phyloP scores from a whole-genome alignment of 192 early-diverging fungal genomes.

The Coemansia aciculifera region DNA sequence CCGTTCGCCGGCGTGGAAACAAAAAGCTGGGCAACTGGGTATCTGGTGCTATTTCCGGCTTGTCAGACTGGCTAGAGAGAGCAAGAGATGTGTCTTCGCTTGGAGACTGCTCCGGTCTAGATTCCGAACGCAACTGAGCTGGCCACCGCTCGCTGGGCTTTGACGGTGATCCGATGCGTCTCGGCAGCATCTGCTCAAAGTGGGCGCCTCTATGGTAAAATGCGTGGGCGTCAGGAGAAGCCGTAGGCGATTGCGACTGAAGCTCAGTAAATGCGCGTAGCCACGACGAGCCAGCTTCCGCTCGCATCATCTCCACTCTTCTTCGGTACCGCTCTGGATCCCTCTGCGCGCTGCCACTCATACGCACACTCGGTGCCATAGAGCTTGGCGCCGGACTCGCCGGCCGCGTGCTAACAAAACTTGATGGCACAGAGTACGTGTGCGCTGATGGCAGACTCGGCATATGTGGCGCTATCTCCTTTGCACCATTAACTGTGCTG shows the following conservation, averaged over 20 bases:
- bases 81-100: neutral
- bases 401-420: slow-evolving; percentile 22
- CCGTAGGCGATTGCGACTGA: slow-evolving; percentile 23
- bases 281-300: slow-evolving; percentile 53
- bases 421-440: slow-evolving; percentile 35
- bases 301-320: slow-evolving; percentile 54
- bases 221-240: slow-evolving; percentile 6
- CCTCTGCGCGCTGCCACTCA: slow-evolving; percentile 4
- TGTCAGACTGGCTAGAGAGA: neutral
- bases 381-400: slow-evolving; percentile 31
- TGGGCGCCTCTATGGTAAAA: slow-evolving; percentile 13
- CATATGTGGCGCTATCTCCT: neutral
- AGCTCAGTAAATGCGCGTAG: slow-evolving; percentile 54
- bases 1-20: slow-evolving; percentile 40
- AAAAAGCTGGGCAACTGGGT: slow-evolving; percentile 45
- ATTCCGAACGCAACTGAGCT: neutral
- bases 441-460: neutral
- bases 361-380: slow-evolving; percentile 26
- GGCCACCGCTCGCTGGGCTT: slow-evolving; percentile 5
- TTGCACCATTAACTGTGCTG: slow-evolving; percentile 14
- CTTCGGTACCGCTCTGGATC: slow-evolving; percentile 54
- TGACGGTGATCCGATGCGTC: neutral
- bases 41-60: slow-evolving; percentile 9
- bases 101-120: neutral
- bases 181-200: slow-evolving; percentile 15